Percentiles rank a stretch among this genome's conserved stretches.
Conservation (phyloP, 2,329 filamentous ascomycete species). For the Apiospora kogelbergensis region DNA sequence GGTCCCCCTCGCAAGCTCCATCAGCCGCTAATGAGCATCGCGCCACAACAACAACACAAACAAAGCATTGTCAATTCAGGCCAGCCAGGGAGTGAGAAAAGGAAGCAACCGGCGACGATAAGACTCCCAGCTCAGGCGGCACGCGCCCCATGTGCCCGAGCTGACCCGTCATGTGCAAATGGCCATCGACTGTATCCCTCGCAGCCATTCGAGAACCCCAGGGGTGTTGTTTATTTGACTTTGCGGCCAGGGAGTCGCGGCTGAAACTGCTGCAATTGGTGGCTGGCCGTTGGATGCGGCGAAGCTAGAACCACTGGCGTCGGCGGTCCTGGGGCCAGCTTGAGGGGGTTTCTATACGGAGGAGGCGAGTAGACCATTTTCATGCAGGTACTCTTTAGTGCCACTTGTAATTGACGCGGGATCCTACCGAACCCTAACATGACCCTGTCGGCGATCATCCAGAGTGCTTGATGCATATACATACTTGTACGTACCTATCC, state of each 20-base stretch:
- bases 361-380: neutral
- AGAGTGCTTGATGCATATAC: neutral
- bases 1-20: neutral
- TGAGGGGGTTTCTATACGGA: neutral
- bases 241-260: neutral
- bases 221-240: neutral
- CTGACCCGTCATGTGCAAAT: neutral
- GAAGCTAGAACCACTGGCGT: neutral
- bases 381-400: neutral
- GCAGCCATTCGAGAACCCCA: neutral
- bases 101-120: neutral
- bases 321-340: neutral
- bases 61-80: constrained; percentile 4
- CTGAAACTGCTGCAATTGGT: neutral
- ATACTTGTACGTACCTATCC: neutral
- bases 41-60: neutral
- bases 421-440: neutral
- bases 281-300: neutral
- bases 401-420: neutral
- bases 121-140: neutral
- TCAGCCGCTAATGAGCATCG: neutral
- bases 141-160: neutral
- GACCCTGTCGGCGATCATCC: neutral
- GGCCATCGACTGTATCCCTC: neutral
- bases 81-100: neutral